Conservation (phyloP, 1,139 yeast species). For the Geotrichum armillariae region DNA sequence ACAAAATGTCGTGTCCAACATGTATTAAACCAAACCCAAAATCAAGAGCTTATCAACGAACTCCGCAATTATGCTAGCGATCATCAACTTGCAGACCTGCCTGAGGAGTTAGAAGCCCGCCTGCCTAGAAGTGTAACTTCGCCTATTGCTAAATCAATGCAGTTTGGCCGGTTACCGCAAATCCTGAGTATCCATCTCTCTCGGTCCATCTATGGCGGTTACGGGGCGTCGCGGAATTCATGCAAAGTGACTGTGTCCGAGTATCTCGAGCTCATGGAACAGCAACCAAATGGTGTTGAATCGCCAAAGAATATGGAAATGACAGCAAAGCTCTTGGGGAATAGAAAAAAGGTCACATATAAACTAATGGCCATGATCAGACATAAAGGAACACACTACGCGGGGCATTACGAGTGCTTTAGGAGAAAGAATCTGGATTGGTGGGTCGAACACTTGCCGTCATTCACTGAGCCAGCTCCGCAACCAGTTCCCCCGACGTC, state of each 20-base stretch:
- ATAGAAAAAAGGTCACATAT: conserved; percentile 42
- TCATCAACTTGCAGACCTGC: conserved; percentile 30
- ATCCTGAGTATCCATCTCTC: conserved; percentile 77
- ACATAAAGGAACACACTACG: conserved; percentile 85
- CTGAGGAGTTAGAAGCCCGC: conserved; percentile 34
- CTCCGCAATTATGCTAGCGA: conserved; percentile 26
- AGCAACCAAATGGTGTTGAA: conserved; percentile 39
- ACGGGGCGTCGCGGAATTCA: conserved; percentile 68
- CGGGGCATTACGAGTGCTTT: conserved; percentile 67
- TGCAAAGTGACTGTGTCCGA: conserved; percentile 73
- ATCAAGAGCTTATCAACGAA: conserved; percentile 26
- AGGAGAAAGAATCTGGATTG: conserved; percentile 35
- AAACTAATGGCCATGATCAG: conserved; percentile 69
- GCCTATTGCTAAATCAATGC: conserved; percentile 64
- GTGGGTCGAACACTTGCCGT: conserved; percentile 28
- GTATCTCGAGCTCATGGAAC: conserved; percentile 45
- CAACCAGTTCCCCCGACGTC: background rate
- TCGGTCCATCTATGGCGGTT: conserved; percentile 75
- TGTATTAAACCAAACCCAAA: conserved; percentile 15
- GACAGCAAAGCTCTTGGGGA: conserved; percentile 11
- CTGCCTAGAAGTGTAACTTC: conserved; percentile 52
- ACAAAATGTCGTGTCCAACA: conserved; percentile 53
- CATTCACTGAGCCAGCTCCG: background rate
- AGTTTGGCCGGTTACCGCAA: conserved; percentile 65
- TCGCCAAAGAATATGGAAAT: conserved; percentile 43